Evolutionary conservation across 768 basidiomycete genomes (phyloP), one percentile per base, ranked within the genome.

Genomic region (Suillus luteus): DNA sequence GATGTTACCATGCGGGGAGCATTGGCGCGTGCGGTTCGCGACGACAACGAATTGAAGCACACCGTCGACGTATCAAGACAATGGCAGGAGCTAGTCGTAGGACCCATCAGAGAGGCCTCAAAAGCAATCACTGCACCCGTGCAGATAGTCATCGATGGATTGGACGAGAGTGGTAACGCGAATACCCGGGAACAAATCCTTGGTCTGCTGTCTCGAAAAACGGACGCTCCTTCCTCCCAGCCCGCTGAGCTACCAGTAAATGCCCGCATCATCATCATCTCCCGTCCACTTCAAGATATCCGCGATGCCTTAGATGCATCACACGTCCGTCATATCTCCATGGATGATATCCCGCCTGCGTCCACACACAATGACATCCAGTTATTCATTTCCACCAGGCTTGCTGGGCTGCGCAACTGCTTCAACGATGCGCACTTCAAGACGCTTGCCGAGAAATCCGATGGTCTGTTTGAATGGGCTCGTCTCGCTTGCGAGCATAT

Each of bases 141-240:
- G 10, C 41, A 71, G 5, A 60, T 73, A 15, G 59, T 75, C 49
- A 69, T 74, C n/a, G 74, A 76, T 46, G 74, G 61, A 5, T 54
- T 73, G 27, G 68, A 71, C 41, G 68, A 66, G 52, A 68, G 66
- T 41, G 61, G 62, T 7, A 54, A 67, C 11, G 54, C 49, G 9
- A 4, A 31, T 8, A 27, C 64, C 17, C 65, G 67, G 15, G 49
- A 55, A 24, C n/a, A n/a, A 5, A 64, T 74, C 22, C 69, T 76
- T n/a, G 0, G n/a, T 37, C 19, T 66, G 11, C 46, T 67, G 14
- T 24, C 65, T 19, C 22, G 33, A 3, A 35, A 46, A 2, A 27
- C 17, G 31, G 31, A 33, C 4, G 10, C 17, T 19, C 10, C 49
- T 3, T 15, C 12, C 38, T 41, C 38, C 15, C 51, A 46, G 31